Conservation (phyloP, 2,329 filamentous ascomycete species). For the Neonectria sp. region DNA sequence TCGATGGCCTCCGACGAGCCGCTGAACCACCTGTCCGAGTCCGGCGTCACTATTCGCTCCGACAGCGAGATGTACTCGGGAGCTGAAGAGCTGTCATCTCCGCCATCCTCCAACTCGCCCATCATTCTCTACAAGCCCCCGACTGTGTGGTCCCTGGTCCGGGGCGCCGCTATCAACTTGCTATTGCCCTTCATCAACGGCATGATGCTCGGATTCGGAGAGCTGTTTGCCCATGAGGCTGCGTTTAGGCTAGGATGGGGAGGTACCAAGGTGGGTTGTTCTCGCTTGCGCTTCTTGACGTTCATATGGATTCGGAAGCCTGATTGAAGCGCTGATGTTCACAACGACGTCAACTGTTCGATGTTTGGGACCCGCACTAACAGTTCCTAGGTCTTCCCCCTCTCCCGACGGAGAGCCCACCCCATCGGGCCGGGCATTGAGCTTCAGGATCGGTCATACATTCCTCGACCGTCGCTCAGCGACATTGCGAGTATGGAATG, state of each 20-base stretch:
- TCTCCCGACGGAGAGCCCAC: conserved; percentile 73
- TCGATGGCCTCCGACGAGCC: conserved; percentile 69
- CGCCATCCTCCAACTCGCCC: conserved; percentile 75
- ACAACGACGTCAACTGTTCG: not conserved
- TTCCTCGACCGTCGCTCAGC: conserved; percentile 71
- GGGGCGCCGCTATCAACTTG: conserved; percentile 96
- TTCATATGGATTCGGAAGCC: not conserved
- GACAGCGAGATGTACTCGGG: conserved; percentile 88
- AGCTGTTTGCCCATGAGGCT: conserved; percentile 95
- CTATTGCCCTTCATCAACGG: conserved; percentile 96
- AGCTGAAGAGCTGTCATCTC: conserved; percentile 73
- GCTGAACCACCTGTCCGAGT: conserved; percentile 75
- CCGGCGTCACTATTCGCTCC: conserved; percentile 82
- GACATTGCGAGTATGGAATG: conserved; percentile 80
- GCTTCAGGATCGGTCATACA: conserved; percentile 75
- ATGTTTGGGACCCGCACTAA: conserved; percentile 23
- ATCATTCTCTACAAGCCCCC: conserved; percentile 92
- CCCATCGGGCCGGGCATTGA: conserved; percentile 88
- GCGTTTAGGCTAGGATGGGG: conserved; percentile 95
- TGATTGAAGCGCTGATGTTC: not conserved
- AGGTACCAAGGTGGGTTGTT: conserved; percentile 83
- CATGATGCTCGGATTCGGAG: conserved; percentile 97
- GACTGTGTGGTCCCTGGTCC: conserved; percentile 86
- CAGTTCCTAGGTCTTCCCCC: conserved; percentile 67
- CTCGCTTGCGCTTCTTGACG: not conserved